Percentiles rank a stretch among this genome's conserved stretches.
phyloP scores from a whole-genome alignment of 345 rosid species.

The Passiflora organensis region DNA sequence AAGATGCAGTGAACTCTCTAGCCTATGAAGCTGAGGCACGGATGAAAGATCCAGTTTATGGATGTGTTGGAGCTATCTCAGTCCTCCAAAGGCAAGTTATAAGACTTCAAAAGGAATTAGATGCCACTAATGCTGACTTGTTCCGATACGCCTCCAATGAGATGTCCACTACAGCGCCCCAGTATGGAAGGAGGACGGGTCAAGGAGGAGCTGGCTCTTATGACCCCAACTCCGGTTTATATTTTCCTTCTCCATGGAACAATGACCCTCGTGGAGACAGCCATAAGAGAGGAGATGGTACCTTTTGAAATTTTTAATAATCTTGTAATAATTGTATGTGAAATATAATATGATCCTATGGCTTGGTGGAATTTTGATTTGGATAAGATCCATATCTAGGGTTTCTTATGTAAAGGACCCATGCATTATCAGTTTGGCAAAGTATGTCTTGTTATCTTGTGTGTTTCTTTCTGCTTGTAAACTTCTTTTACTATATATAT shows the following conservation, averaged over 20 bases:
- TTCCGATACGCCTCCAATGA: constrained; percentile 24
- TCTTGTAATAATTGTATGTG: neutral
- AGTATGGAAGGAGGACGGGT: constrained; percentile 9
- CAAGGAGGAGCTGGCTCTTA: constrained; percentile 2
- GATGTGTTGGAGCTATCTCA: constrained; percentile 32
- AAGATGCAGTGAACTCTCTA: constrained; percentile 33
- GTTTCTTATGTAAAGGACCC: constrained; percentile 16
- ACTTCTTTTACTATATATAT: too few relatives aligned
- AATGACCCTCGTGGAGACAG: constrained; percentile 5
- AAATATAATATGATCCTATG: neutral
- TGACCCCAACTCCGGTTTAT: constrained; percentile 9
- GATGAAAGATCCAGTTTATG: constrained; percentile 30
- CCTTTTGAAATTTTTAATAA: neutral
- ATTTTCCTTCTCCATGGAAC: constrained; percentile 20
- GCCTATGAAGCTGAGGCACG: constrained; percentile 34
- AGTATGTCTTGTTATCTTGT: constrained; percentile 1
- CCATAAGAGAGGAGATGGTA: constrained; percentile 13
- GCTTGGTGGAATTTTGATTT: neutral
- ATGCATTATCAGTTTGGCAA: constrained; percentile 1
- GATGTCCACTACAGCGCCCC: constrained; percentile 2
- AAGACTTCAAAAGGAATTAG: constrained; percentile 29
- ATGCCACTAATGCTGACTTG: constrained; percentile 28
- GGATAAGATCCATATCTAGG: constrained; percentile 18
- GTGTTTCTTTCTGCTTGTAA: too few relatives aligned
- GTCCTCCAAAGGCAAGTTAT: constrained; percentile 31